A percentile compares a stretch with the other conserved stretches of the same genome.
Conservation (phyloP, 805 yeast species). For the Yarrowia bubula region DNA sequence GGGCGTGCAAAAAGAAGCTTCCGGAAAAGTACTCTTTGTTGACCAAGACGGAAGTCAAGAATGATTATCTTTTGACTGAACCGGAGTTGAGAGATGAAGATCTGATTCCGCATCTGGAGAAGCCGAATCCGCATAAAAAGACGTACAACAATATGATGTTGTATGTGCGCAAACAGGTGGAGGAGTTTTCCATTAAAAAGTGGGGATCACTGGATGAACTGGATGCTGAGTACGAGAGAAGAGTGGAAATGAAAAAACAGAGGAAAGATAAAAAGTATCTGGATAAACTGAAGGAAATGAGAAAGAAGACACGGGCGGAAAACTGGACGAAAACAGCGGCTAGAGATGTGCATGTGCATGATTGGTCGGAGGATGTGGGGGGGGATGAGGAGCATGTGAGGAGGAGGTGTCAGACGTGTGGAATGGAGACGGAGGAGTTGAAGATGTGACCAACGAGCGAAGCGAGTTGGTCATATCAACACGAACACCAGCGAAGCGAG, state of each 20-base stretch:
- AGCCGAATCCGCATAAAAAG: slow-evolving; percentile 90
- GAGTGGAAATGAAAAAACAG: slow-evolving; percentile 69
- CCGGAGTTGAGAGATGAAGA: slow-evolving; percentile 77
- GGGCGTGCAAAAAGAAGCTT: slow-evolving; percentile 61
- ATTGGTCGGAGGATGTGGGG: slow-evolving; percentile 39
- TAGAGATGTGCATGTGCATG: slow-evolving; percentile 54
- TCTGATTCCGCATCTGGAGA: slow-evolving; percentile 73
- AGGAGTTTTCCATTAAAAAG: slow-evolving; percentile 84
- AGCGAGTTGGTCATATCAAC: too few relatives aligned
- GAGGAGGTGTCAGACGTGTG: slow-evolving; percentile 74
- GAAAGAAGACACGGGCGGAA: slow-evolving; percentile 89
- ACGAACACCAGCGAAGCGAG: too few relatives aligned
- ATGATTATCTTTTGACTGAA: slow-evolving; percentile 89
- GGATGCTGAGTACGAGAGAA: slow-evolving; percentile 86
- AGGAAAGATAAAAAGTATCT: slow-evolving; percentile 78
- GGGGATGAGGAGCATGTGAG: neutral
- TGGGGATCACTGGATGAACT: slow-evolving; percentile 91
- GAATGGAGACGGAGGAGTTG: slow-evolving; percentile 76
- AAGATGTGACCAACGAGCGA: neutral
- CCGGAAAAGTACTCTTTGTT: slow-evolving; percentile 89
- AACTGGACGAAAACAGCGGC: slow-evolving; percentile 65
- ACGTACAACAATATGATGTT: slow-evolving; percentile 91
- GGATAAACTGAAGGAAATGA: slow-evolving; percentile 77
- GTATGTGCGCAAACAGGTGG: slow-evolving; percentile 87
- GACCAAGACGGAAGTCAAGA: slow-evolving; percentile 93